Evolutionary conservation across 345 rosid genomes (phyloP), one percentile per base, ranked within the genome.

Genomic region (Draba incana): DNA sequence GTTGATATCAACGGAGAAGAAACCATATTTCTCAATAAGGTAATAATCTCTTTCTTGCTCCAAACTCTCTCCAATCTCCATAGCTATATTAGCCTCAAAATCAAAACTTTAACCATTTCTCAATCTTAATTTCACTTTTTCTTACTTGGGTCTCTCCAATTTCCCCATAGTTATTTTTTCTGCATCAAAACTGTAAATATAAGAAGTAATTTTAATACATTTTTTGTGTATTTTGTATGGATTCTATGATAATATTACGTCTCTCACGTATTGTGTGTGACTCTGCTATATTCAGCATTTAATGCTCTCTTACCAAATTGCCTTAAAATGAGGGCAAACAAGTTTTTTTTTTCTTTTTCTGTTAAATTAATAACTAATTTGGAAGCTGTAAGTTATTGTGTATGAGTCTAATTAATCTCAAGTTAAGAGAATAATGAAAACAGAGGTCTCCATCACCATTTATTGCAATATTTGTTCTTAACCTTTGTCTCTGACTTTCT

Each of bases 1-100:
- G 96, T 87, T 20, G 97, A 93, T 80, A 84, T 93, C 76, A 93
- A 93, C 77, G 97, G 96, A 12, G 92, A 86, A 78, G 92, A 87
- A 80, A 86, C 91, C 55, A 84, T 87, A 79, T 60, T 88, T 78
- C 85, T 93, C 35, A 76, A 84, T 79, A 90, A 84, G 98, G 98
- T 90, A 77, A 56, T 1, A 2, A 6, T 45, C 28, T 6, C 47
- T 3, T n/a, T 62, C 35, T 23, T 28, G 45, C 28, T 65, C 23
- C 16, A 33, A 33, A 33, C 23, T 20, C 10, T 25, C 49, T 52
- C 9, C 49, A 56, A 43, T 69, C 3, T 8, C 43, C 56, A 45
- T 20, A 53, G 15, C 66, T 64, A 30, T 12, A 14, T 2, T 27
- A 68, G 7, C 2, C 57, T 54, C 3, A 53, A 68, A 61, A 25